Percentiles rank a stretch among this genome's conserved stretches.
These are phyloP conservation scores for Naganishia sp. DNA, from an alignment of 1,284 basidiomycete genomes.

Conservation along the genomic window DNA sequence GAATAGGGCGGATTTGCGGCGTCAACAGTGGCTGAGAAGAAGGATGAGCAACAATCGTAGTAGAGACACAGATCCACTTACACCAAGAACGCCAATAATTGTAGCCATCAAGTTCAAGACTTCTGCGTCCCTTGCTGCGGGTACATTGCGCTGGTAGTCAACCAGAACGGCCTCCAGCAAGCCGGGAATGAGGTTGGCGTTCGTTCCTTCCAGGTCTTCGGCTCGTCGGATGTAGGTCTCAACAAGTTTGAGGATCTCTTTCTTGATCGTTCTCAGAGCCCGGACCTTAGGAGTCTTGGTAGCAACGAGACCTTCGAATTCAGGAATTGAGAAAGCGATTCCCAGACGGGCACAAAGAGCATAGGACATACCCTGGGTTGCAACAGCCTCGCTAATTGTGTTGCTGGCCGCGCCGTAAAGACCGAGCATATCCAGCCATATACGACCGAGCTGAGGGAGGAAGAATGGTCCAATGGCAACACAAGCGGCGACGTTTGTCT, in stretches of 20 bases:
- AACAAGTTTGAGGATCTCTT: slow-evolving; percentile 95
- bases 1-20: slow-evolving; percentile 91
- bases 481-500: slow-evolving; percentile 98
- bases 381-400: slow-evolving; percentile 94
- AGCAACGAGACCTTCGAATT: slow-evolving; percentile 72
- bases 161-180: slow-evolving; percentile 94
- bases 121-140: slow-evolving; percentile 92
- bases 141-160: slow-evolving; percentile 94
- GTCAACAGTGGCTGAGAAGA: slow-evolving; percentile 70
- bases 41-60: slow-evolving; percentile 17
- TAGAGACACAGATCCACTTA: slow-evolving; percentile 55
- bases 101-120: slow-evolving; percentile 98
- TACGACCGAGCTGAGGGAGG: slow-evolving; percentile 89
- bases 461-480: slow-evolving; percentile 97
- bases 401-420: slow-evolving; percentile 96
- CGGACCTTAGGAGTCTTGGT: slow-evolving; percentile 98
- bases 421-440: slow-evolving; percentile 98
- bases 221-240: slow-evolving; percentile 97
- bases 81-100: slow-evolving; percentile 84
- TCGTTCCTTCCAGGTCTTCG: slow-evolving; percentile 91
- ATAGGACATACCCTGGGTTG: slow-evolving; percentile 68
- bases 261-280: slow-evolving; percentile 94
- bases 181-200: slow-evolving; percentile 89
- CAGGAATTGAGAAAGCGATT: slow-evolving; percentile 4
- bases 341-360: neutral